Percentiles rank a stretch among this genome's conserved stretches.
phyloP scores from a whole-genome alignment of 164 flowering plant genomes.

The Cinnamomum micranthum region DNA sequence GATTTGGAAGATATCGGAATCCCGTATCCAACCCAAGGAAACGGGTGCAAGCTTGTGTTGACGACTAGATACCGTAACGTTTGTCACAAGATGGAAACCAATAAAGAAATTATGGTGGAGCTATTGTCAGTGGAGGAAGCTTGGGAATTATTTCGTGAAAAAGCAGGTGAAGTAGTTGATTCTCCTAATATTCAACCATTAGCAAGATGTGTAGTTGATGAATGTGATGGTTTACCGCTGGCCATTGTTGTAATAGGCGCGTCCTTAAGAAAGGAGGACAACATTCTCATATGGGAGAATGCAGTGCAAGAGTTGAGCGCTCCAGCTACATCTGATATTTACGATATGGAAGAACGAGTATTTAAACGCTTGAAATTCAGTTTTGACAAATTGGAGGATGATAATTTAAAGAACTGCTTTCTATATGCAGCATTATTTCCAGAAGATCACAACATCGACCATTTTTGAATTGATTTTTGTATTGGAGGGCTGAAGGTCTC shows the following conservation, averaged over 20 bases:
- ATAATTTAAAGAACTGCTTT: conserved; percentile 9
- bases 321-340: background rate
- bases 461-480: conserved; percentile 14
- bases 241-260: conserved; percentile 12
- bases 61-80: conserved; percentile 11
- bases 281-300: conserved; percentile 8
- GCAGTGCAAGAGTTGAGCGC: conserved; percentile 10
- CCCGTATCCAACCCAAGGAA: background rate
- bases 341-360: conserved; percentile 16
- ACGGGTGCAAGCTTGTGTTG: conserved; percentile 21
- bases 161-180: conserved; percentile 4
- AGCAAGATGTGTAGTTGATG: conserved; percentile 5
- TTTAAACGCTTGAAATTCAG: conserved; percentile 11
- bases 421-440: conserved; percentile 6
- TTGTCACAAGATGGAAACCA: conserved; percentile 9
- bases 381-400: conserved; percentile 10
- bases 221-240: conserved; percentile 20
- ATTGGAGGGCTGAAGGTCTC: conserved; percentile 22
- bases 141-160: conserved; percentile 22
- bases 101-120: conserved; percentile 11
- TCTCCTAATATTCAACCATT: conserved; percentile 3
- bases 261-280: conserved; percentile 11
- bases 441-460: conserved; percentile 11
- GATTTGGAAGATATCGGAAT: conserved; percentile 21
- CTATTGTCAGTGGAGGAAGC: conserved; percentile 17